Evolutionary conservation across 805 yeast genomes (phyloP).

Genomic region (Candida schatavii): DNA sequence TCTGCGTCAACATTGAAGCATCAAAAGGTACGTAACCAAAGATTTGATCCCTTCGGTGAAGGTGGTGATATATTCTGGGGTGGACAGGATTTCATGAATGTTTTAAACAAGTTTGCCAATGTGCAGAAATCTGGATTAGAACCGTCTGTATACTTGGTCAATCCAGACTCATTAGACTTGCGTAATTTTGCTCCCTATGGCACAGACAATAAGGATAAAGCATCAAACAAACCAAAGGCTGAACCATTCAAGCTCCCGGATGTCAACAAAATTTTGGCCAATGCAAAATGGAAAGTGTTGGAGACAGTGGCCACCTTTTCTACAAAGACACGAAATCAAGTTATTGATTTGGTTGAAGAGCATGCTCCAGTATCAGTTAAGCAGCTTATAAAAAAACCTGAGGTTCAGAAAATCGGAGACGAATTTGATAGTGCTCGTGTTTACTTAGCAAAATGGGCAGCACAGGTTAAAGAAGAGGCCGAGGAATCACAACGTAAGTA

Average conservation of each 20-base stretch:
- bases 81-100: slow-evolving; percentile 70
- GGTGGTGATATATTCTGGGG: slow-evolving; percentile 77
- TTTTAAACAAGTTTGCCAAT: slow-evolving; percentile 52
- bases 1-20: slow-evolving; percentile 68
- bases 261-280: slow-evolving; percentile 51
- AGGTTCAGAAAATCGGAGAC: slow-evolving; percentile 74
- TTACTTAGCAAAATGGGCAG: slow-evolving; percentile 95
- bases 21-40: slow-evolving; percentile 55
- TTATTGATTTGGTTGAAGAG: slow-evolving; percentile 62
- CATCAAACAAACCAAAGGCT: slow-evolving; percentile 4
- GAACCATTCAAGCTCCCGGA: slow-evolving; percentile 29
- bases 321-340: slow-evolving; percentile 43
- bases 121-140: slow-evolving; percentile 71
- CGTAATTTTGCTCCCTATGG: slow-evolving; percentile 50
- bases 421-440: slow-evolving; percentile 93
- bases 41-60: slow-evolving; percentile 72
- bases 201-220: slow-evolving; percentile 8
- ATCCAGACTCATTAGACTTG: slow-evolving; percentile 70
- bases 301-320: slow-evolving; percentile 82
- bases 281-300: slow-evolving; percentile 83
- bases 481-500: slow-evolving; percentile 52
- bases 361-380: slow-evolving; percentile 60
- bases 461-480: slow-evolving; percentile 89
- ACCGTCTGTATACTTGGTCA: slow-evolving; percentile 67
- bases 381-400: slow-evolving; percentile 67